Evolutionary conservation across 768 basidiomycete genomes (phyloP).

Genomic region (Stropharia rugosoannulata): DNA sequence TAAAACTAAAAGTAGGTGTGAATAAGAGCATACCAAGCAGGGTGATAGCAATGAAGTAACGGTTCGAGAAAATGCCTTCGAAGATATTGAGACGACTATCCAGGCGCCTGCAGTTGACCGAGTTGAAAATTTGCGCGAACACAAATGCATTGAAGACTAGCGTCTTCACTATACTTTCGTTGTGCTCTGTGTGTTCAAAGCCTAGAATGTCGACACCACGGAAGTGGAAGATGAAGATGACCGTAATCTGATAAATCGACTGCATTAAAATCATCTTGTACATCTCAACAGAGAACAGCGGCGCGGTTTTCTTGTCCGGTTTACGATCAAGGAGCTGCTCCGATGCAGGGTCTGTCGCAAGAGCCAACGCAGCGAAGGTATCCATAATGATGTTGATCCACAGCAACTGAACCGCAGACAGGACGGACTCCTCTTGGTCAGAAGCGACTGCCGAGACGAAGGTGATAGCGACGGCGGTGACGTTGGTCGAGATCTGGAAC

Average conservation of each 20-base stretch:
- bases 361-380: conserved; percentile 95
- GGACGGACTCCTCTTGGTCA: conserved; percentile 70
- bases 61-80: conserved; percentile 75
- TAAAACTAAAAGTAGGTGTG: conserved; percentile 1
- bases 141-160: conserved; percentile 99
- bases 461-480: conserved; percentile 93
- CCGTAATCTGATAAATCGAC: conserved; percentile 78
- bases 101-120: conserved; percentile 85
- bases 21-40: conserved; percentile 62
- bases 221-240: conserved; percentile 92
- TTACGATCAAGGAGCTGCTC: conserved; percentile 79
- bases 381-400: conserved; percentile 99
- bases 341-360: conserved; percentile 94
- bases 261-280: conserved; percentile 95
- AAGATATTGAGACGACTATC: conserved; percentile 89
- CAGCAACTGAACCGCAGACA: conserved; percentile 93
- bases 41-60: conserved; percentile 84
- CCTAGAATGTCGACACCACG: conserved; percentile 72
- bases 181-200: conserved; percentile 36
- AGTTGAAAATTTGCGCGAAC: conserved; percentile 97
- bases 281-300: conserved; percentile 92
- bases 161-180: conserved; percentile 63
- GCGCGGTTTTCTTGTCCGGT: conserved; percentile 87
- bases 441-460: conserved; percentile 90
- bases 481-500: conserved; percentile 93